Conservation (phyloP, 2,329 filamentous ascomycete genomes). For the Leptographium flavum region DNA sequence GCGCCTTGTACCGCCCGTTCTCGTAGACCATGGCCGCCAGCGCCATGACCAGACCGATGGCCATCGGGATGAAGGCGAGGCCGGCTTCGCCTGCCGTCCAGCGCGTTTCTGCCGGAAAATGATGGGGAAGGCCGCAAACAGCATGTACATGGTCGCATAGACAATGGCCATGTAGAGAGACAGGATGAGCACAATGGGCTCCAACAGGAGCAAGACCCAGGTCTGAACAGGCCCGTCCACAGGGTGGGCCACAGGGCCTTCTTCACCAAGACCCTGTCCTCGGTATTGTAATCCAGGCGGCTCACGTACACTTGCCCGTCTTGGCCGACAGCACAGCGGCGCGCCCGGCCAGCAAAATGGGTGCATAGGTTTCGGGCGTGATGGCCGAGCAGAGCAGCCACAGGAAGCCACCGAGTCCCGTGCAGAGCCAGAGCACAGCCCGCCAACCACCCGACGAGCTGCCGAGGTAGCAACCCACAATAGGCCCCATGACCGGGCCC, state of each 20-base stretch:
- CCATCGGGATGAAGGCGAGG: conserved; percentile 53
- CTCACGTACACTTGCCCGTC: conserved; percentile 34
- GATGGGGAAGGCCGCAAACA: conserved; percentile 50
- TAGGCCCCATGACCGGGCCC: conserved; percentile 48
- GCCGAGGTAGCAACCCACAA: conserved; percentile 52
- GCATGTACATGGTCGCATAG: conserved; percentile 40
- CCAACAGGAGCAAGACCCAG: conserved; percentile 26
- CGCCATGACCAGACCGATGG: conserved; percentile 49
- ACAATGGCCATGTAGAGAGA: conserved; percentile 43
- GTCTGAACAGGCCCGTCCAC: too few relatives aligned
- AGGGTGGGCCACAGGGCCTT: too few relatives aligned
- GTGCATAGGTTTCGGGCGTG: conserved; percentile 48
- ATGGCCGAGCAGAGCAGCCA: conserved; percentile 35
- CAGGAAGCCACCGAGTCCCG: conserved; percentile 49
- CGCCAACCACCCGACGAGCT: conserved; percentile 51
- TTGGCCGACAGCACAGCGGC: conserved; percentile 34
- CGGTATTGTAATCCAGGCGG: too few relatives aligned
- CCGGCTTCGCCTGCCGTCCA: conserved; percentile 47
- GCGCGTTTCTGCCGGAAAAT: conserved; percentile 46
- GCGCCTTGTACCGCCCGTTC: too few relatives aligned
- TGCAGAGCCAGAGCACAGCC: conserved; percentile 47
- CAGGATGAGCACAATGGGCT: conserved; percentile 31
- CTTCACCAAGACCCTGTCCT: too few relatives aligned
- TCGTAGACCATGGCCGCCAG: conserved; percentile 30
- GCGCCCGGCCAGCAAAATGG: conserved; percentile 39